phyloP scores from a whole-genome alignment of 352 stramenopile genomes.

The Globisporangium camurandrum region DNA sequence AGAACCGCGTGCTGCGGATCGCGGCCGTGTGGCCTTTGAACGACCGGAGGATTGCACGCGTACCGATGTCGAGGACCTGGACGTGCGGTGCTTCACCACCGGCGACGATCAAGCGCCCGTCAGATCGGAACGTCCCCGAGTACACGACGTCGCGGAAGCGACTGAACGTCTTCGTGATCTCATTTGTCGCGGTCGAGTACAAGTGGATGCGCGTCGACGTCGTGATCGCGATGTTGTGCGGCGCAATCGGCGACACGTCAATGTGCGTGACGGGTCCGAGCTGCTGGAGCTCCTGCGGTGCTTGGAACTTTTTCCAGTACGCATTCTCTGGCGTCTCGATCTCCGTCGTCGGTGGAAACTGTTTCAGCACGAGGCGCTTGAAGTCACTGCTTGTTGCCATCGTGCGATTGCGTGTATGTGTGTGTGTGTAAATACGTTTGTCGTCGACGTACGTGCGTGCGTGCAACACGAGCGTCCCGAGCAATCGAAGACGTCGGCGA shows the following conservation, averaged over 20 bases:
- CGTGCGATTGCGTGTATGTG: neutral
- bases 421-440: no score
- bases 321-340: conserved; percentile 70
- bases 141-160: conserved; percentile 86
- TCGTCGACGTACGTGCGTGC: neutral
- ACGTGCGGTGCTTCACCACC: conserved; percentile 71
- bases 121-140: conserved; percentile 77
- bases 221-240: conserved; percentile 81
- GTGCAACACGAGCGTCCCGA: neutral
- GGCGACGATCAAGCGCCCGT: conserved; percentile 84
- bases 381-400: conserved; percentile 78
- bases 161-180: conserved; percentile 86
- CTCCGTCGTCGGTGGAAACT: conserved; percentile 75
- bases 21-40: conserved; percentile 83
- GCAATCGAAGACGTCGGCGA: no score
- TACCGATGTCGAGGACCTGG: conserved; percentile 82
- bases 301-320: conserved; percentile 88
- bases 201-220: conserved; percentile 84
- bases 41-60: conserved; percentile 73
- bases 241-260: conserved; percentile 68
- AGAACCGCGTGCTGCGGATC: conserved; percentile 75
- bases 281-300: conserved; percentile 77
- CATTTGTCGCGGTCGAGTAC: conserved; percentile 75
- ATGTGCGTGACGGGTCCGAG: conserved; percentile 81
- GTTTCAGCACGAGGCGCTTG: conserved; percentile 83